Evolutionary conservation across 2,329 filamentous ascomycete species (phyloP), one percentile per base, ranked within the genome.

Genomic region (Diplodia sapinea): DNA sequence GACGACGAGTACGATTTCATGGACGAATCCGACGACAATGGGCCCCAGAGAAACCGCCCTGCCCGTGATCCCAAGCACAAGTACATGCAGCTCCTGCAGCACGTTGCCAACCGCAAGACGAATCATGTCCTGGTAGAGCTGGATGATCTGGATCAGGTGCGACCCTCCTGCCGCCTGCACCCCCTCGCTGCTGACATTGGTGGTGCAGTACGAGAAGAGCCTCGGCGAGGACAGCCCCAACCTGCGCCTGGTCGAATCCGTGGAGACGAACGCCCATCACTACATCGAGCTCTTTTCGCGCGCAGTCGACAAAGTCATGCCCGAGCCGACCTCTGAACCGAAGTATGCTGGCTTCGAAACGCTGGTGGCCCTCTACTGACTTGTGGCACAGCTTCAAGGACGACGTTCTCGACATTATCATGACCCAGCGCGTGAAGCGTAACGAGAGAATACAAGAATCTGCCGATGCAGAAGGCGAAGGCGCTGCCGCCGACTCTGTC

Each of bases 1-100:
- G 94, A 97, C 75, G 94, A 97, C 75, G 93, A 97, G 74, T 92
- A 97, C 78, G 93, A 97, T 75, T 92, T 96, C 76, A 93, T 96
- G 88, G 92, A 96, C 77, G 91, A 94, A 73, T 87, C 88, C 70
- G 89, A 92, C 70, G 87, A 88, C 65, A 83, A 20, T 82, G 57
- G 84, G 80, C 76, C 82, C 82, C 72, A 82, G 76, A 73, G 79
- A 76, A 73, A 79, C 51, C 76, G 73, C 69, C 74, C 84, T 70
- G 47, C 54, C n/a, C 61, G 67, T 61, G 73, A 56, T 70, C 89
- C 89, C 49, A 92, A 90, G 77, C 83, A 90, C 78, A 98, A 98
- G 81, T 99, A 99, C 81, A 90, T 91, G 84, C 87, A 92, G 66
- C 85, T 94, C 76, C 83, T 99, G 75, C 94, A 97, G 78, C 88